These are phyloP conservation scores for Pseudocercospora fuligena DNA, from an alignment of 2,329 filamentous ascomycete genomes.

Conservation along the genomic window DNA sequence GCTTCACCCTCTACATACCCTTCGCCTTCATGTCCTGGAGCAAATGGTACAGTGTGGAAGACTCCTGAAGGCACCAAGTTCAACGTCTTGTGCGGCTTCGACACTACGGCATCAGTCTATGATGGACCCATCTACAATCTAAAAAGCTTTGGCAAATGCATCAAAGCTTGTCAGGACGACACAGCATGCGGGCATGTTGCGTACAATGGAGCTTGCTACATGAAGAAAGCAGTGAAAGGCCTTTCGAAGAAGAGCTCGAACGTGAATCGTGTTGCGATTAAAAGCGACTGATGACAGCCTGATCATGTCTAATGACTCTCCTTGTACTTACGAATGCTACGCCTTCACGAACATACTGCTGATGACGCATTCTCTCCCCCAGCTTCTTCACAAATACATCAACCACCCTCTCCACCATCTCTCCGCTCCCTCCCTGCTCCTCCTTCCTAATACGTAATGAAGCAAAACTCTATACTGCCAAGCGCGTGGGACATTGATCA, in stretches of 20 bases:
- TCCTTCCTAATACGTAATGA: background rate
- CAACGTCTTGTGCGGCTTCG: slow-evolving; percentile 5
- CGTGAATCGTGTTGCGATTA: slow-evolving; percentile 11
- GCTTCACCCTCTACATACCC: background rate
- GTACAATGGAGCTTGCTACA: slow-evolving; percentile 11
- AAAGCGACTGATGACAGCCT: background rate
- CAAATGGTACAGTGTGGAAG: slow-evolving; percentile 5
- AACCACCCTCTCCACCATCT: background rate
- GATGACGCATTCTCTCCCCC: background rate
- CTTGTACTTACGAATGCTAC: background rate
- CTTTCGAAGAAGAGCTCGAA: background rate
- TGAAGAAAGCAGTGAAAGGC: slow-evolving; percentile 7
- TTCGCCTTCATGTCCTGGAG: slow-evolving; percentile 1
- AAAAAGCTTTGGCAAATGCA: slow-evolving; percentile 10
- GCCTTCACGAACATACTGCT: background rate
- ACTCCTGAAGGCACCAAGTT: slow-evolving; percentile 8
- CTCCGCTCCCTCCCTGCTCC: background rate
- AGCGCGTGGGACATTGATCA: background rate
- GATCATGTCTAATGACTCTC: background rate
- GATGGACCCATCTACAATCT: slow-evolving; percentile 1
- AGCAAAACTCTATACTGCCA: slow-evolving; percentile 2
- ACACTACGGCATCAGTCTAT: slow-evolving; percentile 5
- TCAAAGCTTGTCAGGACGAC: slow-evolving; percentile 3
- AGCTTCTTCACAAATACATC: background rate
- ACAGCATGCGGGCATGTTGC: slow-evolving; percentile 3